Percentiles rank a stretch among this genome's conserved stretches.
These are phyloP conservation scores for Ophiostoma australiae DNA, from an alignment of 2,329 filamentous ascomycete genomes.

Conservation along the genomic window DNA sequence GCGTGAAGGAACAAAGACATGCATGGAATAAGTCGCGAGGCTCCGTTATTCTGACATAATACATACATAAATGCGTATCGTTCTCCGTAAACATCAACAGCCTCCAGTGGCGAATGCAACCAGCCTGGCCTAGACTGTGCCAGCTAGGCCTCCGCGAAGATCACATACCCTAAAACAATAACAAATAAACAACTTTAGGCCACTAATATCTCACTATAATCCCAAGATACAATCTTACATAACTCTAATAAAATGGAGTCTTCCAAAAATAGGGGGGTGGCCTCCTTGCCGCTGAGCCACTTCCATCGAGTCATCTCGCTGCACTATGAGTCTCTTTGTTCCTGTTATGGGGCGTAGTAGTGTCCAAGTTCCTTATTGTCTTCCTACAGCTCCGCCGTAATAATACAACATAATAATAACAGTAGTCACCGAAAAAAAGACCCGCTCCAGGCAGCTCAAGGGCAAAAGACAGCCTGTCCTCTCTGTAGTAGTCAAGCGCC, in stretches of 20 bases:
- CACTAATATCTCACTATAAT: neutral
- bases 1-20: neutral
- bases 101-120: neutral
- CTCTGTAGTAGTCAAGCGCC: slow-evolving; percentile 3
- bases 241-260: neutral
- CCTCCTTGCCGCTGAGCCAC: slow-evolving; percentile 13
- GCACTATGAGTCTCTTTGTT: neutral
- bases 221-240: neutral
- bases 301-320: slow-evolving; percentile 1
- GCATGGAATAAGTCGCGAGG: neutral
- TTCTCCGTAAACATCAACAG: too few relatives aligned
- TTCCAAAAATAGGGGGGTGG: slow-evolving; percentile 13
- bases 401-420: too few relatives aligned
- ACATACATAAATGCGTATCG: neutral
- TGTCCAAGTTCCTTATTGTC: neutral
- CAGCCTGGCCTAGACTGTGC: neutral
- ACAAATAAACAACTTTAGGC: neutral
- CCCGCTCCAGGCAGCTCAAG: slow-evolving; percentile 10
- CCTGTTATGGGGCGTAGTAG: neutral
- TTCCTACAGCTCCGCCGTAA: neutral
- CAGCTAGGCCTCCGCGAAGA: neutral
- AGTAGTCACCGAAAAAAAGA: neutral
- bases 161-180: slow-evolving; percentile 8
- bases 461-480: neutral
- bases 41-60: slow-evolving; percentile 4